These are phyloP conservation scores for Aspergillus bertholletiae DNA, from an alignment of 495 filamentous ascomycete species.

Conservation along the genomic window DNA sequence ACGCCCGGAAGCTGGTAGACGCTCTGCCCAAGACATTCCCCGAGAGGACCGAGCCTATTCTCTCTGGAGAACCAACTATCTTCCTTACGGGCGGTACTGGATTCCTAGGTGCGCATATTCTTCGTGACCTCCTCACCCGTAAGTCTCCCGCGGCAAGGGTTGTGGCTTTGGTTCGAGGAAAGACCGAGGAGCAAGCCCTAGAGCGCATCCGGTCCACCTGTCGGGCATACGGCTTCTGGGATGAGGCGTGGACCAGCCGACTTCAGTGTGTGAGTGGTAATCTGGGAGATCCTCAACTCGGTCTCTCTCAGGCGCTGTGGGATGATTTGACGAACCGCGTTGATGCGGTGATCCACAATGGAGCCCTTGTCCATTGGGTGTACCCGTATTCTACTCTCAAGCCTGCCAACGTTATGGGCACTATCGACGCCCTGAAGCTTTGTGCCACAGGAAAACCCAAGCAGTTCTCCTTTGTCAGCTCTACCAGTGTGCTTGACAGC, in stretches of 20 bases:
- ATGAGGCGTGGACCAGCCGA: constrained; percentile 59
- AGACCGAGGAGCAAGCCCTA: constrained; percentile 48
- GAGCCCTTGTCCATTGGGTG: constrained; percentile 86
- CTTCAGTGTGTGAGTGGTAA: constrained; percentile 70
- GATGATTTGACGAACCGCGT: constrained; percentile 58
- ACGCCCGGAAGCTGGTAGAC: constrained; percentile 56
- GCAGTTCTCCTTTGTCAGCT: constrained; percentile 77
- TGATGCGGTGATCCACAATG: constrained; percentile 87
- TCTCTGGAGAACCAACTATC: constrained; percentile 48
- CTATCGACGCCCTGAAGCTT: constrained; percentile 71
- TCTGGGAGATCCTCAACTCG: constrained; percentile 66
- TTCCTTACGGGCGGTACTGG: constrained; percentile 91
- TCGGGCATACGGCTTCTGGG: constrained; percentile 74
- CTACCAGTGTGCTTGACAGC: constrained; percentile 79
- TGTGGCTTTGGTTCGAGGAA: constrained; percentile 74
- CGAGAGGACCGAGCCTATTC: constrained; percentile 23
- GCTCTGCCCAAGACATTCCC: constrained; percentile 43
- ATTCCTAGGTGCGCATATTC: constrained; percentile 81
- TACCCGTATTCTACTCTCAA: constrained; percentile 72
- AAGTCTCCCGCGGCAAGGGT: constrained; percentile 56
- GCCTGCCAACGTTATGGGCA: constrained; percentile 76
- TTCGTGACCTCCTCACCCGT: constrained; percentile 68
- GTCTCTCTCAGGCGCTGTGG: constrained; percentile 62
- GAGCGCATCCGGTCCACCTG: constrained; percentile 44
- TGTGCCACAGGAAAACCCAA: constrained; percentile 78